Conservation (phyloP, 371 early-diverging fungal species). For the Rhizomucor miehei region DNA sequence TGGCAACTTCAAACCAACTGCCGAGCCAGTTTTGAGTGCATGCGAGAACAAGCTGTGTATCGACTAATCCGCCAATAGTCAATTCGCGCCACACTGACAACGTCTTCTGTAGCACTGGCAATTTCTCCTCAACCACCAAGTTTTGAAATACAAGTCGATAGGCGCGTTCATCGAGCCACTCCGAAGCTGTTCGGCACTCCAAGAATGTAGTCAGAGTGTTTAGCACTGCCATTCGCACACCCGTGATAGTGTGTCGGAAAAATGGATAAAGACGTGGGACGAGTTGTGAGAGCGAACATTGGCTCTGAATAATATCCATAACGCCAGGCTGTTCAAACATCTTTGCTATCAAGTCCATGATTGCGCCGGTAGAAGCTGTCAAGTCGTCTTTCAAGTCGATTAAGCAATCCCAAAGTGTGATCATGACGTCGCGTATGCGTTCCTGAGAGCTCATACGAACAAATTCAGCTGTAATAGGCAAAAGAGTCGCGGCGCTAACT, state of each 20-base stretch:
- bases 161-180: constrained; percentile 78
- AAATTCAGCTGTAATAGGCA: constrained; percentile 85
- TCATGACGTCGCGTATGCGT: constrained; percentile 69
- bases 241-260: constrained; percentile 88
- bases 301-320: constrained; percentile 52
- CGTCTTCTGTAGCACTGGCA: constrained; percentile 66
- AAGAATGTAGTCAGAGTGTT: constrained; percentile 78
- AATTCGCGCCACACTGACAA: constrained; percentile 70
- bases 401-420: constrained; percentile 84
- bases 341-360: constrained; percentile 91
- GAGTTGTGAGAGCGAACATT: constrained; percentile 58
- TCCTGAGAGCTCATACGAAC: constrained; percentile 61
- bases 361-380: constrained; percentile 88
- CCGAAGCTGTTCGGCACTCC: constrained; percentile 57
- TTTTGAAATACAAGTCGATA: constrained; percentile 87
- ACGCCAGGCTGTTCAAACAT: constrained; percentile 69
- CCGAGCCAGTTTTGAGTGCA: constrained; percentile 50
- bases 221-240: constrained; percentile 85
- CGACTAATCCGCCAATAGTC: constrained; percentile 36
- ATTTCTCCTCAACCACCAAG: constrained; percentile 81
- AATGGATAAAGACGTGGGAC: constrained; percentile 90
- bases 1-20: constrained; percentile 52
- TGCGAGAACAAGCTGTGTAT: constrained; percentile 26
- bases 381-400: constrained; percentile 84
- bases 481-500: constrained; percentile 85